Conservation (phyloP, 352 stramenopile genomes). For the Globisporangium canariense region DNA sequence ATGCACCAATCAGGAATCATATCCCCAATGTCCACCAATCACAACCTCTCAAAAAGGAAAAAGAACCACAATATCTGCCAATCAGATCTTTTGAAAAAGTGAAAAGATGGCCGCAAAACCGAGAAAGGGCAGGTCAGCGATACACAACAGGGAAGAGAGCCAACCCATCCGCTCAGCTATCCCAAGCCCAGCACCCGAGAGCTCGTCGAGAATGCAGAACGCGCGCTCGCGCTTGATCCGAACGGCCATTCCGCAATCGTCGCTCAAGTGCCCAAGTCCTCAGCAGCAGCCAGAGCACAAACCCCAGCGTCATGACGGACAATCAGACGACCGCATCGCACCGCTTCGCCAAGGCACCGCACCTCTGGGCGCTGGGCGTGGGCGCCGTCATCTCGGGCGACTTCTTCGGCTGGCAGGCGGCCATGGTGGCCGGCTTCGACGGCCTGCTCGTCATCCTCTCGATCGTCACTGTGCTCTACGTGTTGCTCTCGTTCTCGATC, state of each 20-base stretch:
- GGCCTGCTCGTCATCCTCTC: slow-evolving; percentile 55
- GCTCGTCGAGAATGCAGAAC: background rate
- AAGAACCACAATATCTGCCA: background rate
- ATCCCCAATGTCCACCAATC: background rate
- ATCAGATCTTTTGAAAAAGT: background rate
- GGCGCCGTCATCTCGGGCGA: slow-evolving; percentile 53
- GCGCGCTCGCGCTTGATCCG: background rate
- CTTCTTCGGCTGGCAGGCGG: slow-evolving; percentile 66
- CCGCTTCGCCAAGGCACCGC: slow-evolving; percentile 49
- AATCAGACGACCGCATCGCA: slow-evolving; percentile 13
- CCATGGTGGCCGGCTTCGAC: slow-evolving; percentile 50
- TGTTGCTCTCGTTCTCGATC: slow-evolving; percentile 69
- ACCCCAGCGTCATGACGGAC: slow-evolving; percentile 1
- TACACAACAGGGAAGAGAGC: slow-evolving; percentile 2
- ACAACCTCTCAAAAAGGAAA: background rate
- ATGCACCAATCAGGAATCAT: slow-evolving; percentile 1
- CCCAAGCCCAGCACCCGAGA: background rate
- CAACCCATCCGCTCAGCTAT: slow-evolving; percentile 5
- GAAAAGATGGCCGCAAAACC: background rate
- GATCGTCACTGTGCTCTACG: slow-evolving; percentile 57
- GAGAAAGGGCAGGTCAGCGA: background rate
- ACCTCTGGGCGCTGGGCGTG: slow-evolving; percentile 58
- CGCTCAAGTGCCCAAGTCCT: background rate
- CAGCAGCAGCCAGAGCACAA: slow-evolving; percentile 1
- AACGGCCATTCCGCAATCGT: background rate